Evolutionary conservation across 2,329 filamentous ascomycete species (phyloP).

Genomic region (Sphaerulina musiva): DNA sequence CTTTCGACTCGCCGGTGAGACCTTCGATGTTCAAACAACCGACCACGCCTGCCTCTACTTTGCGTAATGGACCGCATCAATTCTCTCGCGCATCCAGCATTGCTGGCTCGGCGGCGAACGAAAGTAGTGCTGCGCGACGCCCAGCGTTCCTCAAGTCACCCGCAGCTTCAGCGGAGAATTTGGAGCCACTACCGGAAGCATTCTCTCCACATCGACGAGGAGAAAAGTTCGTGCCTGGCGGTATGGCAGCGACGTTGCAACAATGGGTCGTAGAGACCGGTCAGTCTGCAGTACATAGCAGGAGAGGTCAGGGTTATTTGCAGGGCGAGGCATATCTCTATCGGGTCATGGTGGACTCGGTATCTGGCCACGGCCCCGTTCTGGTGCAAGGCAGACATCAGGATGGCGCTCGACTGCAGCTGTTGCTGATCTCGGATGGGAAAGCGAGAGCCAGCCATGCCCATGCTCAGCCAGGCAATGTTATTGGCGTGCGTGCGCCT

Average conservation of each 20-base stretch:
- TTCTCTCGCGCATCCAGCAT: constrained; percentile 15
- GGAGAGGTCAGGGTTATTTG: constrained; percentile 21
- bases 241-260: constrained; percentile 45
- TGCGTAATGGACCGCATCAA: constrained; percentile 5
- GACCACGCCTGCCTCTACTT: constrained; percentile 17
- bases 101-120: constrained; percentile 8
- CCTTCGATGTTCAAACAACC: constrained; percentile 18
- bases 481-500: constrained; percentile 37
- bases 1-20: constrained; percentile 11
- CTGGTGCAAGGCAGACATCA: constrained; percentile 12
- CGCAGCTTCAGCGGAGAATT: constrained; percentile 26
- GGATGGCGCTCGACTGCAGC: constrained; percentile 12
- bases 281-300: constrained; percentile 25
- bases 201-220: constrained; percentile 50
- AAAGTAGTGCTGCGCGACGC: constrained; percentile 20
- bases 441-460: constrained; percentile 23
- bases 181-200: constrained; percentile 43
- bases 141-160: constrained; percentile 38
- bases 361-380: constrained; percentile 19
- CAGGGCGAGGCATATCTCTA: constrained; percentile 25
- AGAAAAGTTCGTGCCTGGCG: constrained; percentile 45
- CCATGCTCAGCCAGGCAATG: constrained; percentile 20
- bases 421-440: constrained; percentile 21
- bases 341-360: constrained; percentile 17
- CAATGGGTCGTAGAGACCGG: constrained; percentile 46